phyloP scores from a whole-genome alignment of 2,329 filamentous ascomycete genomes.

The Aspergillus luchuensis region DNA sequence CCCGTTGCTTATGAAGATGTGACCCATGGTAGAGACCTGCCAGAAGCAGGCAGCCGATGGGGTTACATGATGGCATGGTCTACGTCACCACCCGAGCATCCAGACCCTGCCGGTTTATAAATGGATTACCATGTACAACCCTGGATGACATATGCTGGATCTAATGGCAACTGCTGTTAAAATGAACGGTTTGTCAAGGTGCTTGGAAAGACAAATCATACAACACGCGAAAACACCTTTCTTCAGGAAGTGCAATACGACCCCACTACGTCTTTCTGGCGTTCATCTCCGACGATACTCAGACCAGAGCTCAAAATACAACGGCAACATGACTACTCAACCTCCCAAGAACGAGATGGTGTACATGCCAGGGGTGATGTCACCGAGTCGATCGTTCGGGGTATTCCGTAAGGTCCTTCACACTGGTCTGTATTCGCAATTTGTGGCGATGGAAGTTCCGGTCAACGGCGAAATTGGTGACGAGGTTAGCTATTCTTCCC shows the following conservation, averaged over 20 bases:
- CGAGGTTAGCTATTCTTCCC: conserved; percentile 48
- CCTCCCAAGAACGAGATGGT: conserved; percentile 58
- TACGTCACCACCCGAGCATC: conserved; percentile 1
- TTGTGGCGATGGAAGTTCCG: conserved; percentile 67
- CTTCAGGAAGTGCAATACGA: neutral
- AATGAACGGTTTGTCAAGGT: neutral
- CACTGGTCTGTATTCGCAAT: conserved; percentile 64
- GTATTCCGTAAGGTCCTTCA: conserved; percentile 64
- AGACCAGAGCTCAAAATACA: neutral
- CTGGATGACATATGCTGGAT: neutral
- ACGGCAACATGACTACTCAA: conserved; percentile 27
- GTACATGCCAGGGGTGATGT: conserved; percentile 60
- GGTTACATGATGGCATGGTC: neutral
- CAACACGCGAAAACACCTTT: neutral
- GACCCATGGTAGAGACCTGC: neutral
- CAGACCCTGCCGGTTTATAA: conserved; percentile 1
- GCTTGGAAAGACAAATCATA: neutral
- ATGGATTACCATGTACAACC: neutral
- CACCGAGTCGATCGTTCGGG: conserved; percentile 60
- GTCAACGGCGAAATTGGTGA: conserved; percentile 67
- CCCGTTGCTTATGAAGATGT: neutral
- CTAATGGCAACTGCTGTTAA: neutral
- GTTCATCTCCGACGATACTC: neutral
- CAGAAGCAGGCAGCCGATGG: neutral
- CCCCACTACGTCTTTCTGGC: neutral